Conservation (phyloP, 2,329 filamentous ascomycete species). For the Pyrenochaeta sp. region DNA sequence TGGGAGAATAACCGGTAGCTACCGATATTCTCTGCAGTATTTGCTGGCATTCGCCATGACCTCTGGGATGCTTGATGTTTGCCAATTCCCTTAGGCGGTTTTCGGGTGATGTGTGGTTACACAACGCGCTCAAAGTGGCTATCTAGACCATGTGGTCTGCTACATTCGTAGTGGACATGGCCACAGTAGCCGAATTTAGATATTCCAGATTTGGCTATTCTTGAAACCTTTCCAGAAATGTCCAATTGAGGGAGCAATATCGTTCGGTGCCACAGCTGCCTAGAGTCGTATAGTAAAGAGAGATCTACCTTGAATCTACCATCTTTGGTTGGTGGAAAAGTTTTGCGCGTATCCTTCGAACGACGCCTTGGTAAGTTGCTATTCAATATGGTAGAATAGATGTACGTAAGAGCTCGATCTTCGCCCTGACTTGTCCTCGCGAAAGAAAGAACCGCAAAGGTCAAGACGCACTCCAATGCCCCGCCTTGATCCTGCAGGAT, state of each 20-base stretch:
- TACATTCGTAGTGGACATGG: neutral
- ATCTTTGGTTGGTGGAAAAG: neutral
- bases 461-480: neutral
- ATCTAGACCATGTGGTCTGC: conserved; percentile 61
- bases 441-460: neutral
- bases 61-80: conserved; percentile 7
- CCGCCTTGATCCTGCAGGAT: neutral
- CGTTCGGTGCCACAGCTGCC: neutral
- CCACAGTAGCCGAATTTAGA: neutral
- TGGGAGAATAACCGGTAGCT: conserved; percentile 32
- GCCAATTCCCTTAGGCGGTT: neutral
- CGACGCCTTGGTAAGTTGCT: neutral
- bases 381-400: neutral
- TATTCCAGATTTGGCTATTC: conserved; percentile 8
- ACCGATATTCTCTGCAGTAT: conserved; percentile 11
- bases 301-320: no score
- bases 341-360: neutral
- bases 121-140: conserved; percentile 64
- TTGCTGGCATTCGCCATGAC: neutral
- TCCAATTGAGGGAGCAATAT: neutral
- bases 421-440: neutral
- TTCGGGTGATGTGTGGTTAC: neutral
- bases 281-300: neutral
- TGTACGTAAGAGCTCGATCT: neutral
- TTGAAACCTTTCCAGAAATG: neutral